Evolutionary conservation across 352 stramenopile species (phyloP).

Genomic region (Elongisporangium senticosum): DNA sequence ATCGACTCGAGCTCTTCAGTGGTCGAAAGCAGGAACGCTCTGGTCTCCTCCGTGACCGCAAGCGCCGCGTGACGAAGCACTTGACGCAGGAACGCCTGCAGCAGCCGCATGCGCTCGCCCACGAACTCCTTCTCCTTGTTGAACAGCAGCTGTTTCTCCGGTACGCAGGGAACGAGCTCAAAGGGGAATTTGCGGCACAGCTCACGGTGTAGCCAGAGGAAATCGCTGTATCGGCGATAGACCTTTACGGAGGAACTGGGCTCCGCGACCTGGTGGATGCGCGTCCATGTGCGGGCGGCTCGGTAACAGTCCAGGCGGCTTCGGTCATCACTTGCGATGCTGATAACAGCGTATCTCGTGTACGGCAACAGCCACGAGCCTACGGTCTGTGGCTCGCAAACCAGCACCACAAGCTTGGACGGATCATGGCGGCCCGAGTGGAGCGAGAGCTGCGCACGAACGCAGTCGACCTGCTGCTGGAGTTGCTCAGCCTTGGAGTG

Average conservation of each 20-base stretch:
- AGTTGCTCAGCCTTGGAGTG: constrained; percentile 62
- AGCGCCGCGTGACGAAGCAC: constrained; percentile 64
- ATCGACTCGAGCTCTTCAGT: constrained; percentile 80
- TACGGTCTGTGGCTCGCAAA: constrained; percentile 74
- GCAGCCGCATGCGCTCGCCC: constrained; percentile 67
- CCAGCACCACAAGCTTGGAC: constrained; percentile 73
- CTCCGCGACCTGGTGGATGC: constrained; percentile 62
- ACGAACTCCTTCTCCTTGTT: constrained; percentile 87
- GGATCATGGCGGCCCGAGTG: constrained; percentile 72
- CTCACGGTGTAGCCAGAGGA: constrained; percentile 76
- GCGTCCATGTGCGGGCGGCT: constrained; percentile 74
- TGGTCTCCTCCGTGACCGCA: constrained; percentile 61
- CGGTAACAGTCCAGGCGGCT: constrained; percentile 51
- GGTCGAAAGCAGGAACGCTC: constrained; percentile 68
- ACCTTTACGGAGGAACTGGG: constrained; percentile 74
- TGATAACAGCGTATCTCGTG: constrained; percentile 79
- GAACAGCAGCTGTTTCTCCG: constrained; percentile 75
- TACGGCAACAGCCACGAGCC: constrained; percentile 82
- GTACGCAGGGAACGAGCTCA: constrained; percentile 66
- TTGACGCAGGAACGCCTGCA: constrained; percentile 77
- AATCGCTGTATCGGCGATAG: constrained; percentile 83
- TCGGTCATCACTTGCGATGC: constrained; percentile 51
- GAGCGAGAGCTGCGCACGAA: constrained; percentile 69
- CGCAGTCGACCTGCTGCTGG: constrained; percentile 71
- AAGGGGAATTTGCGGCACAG: constrained; percentile 65